Base-by-base conservation (phyloP, 306 rosid genomes). In the Glycine latifolia region DNA sequence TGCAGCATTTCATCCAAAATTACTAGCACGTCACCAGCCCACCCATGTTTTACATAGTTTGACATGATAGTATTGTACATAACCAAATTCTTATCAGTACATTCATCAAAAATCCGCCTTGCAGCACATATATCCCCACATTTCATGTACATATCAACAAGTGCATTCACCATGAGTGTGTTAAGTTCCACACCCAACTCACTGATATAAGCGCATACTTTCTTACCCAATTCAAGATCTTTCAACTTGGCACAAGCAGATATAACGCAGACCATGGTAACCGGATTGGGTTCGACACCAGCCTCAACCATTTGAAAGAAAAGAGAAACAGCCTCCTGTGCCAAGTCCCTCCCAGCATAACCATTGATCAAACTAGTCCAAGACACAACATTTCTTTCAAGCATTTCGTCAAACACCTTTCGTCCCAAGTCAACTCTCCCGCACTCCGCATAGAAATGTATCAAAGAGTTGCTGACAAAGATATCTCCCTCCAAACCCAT, bases 351-450 rank as follows among this genome's bases (percentile, higher is more conserved):
- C 77, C 92, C 84, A 50, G 86, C 87, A 84, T 91, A 91, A 4
- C 97, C 97, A 82, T 91, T 91, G 69, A 91, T 94, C 89, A 94
- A 87, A 78, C 92, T 90, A 78, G 97, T 94, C 98, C 97, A 92
- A 12, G 94, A 92, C 88, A 92, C 92, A 20, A 88, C 97, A 78
- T 91, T 93, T 89, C 97, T 91, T 0, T 90, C 88, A 70, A 50
- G 75, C 98, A 93, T 90, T 83, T 6, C 76, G 49, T 90, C 98
- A 79, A 93, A 93, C 89, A 91, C 84, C 88, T 90, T 93, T 2
- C 79, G 88, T 31, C 86, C 92, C 41, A 76, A 67, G 2, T 71
- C 89, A 81, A 94, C 74, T 53, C 82, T 81, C 48, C 92, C 89
- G 39, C 90, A 77, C 61, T 89, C 94, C 0, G 87, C 87, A 52